Conservation (phyloP, 176 grass and related monocot genomes). For the Cocos nucifera region DNA sequence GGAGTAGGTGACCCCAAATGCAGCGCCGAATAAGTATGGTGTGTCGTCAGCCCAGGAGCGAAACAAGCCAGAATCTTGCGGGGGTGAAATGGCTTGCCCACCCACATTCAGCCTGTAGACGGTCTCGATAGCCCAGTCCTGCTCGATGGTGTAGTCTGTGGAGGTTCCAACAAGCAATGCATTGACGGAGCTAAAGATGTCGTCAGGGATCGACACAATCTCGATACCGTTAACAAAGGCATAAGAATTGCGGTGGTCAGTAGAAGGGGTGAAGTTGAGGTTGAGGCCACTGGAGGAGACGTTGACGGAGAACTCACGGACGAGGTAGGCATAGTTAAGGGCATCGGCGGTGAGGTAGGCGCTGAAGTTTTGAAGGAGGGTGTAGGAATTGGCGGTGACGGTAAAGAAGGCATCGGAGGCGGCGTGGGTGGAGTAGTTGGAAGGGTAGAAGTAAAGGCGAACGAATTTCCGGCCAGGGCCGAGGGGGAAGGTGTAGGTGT, state of each 20-base stretch:
- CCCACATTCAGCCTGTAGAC: constrained; percentile 76
- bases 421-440: constrained; percentile 13
- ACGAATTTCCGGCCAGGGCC: constrained; percentile 39
- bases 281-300: constrained; percentile 27
- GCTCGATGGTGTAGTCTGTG: background rate
- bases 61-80: constrained; percentile 30
- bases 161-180: constrained; percentile 10
- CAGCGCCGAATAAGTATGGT: constrained; percentile 22
- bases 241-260: constrained; percentile 18
- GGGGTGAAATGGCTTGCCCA: constrained; percentile 21
- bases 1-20: constrained; percentile 26
- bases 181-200: constrained; percentile 18
- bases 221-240: constrained; percentile 80
- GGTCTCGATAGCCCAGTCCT: constrained; percentile 25
- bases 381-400: constrained; percentile 14
- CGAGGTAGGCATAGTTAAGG: background rate
- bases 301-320: constrained; percentile 53
- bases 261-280: constrained; percentile 45
- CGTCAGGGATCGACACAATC: constrained; percentile 41
- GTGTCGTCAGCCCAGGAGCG: constrained; percentile 39
- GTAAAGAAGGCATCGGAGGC: constrained; percentile 30
- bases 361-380: constrained; percentile 48
- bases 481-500: constrained; percentile 59
- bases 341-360: constrained; percentile 26
- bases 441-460: constrained; percentile 70